These are phyloP conservation scores for Wickerhamomyces sp. DNA, from an alignment of 1,139 yeast species.

Conservation along the genomic window DNA sequence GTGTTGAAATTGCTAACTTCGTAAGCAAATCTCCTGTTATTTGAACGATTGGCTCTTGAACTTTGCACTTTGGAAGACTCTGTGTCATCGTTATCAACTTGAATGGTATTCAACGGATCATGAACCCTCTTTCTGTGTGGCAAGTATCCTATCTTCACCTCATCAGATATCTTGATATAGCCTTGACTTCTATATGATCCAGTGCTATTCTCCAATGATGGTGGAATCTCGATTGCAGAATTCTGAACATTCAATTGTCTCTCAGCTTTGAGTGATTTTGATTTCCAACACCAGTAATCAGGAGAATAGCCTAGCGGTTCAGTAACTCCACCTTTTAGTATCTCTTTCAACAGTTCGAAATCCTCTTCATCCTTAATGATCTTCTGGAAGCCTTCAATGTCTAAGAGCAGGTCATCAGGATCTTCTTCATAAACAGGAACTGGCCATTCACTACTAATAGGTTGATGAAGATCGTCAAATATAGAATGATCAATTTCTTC, in stretches of 20 bases:
- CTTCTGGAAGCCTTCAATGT: slow-evolving; percentile 48
- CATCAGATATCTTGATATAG: slow-evolving; percentile 67
- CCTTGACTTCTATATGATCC: slow-evolving; percentile 78
- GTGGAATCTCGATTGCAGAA: slow-evolving; percentile 17
- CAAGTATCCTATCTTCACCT: slow-evolving; percentile 67
- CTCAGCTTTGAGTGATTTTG: slow-evolving; percentile 28
- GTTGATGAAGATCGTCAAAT: slow-evolving; percentile 40
- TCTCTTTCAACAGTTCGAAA: slow-evolving; percentile 44
- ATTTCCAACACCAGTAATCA: slow-evolving; percentile 70
- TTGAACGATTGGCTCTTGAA: slow-evolving; percentile 84
- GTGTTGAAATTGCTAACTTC: slow-evolving; percentile 81
- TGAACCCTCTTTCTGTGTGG: slow-evolving; percentile 63
- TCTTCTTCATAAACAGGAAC: slow-evolving; percentile 48
- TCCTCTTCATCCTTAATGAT: slow-evolving; percentile 75
- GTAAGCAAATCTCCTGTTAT: slow-evolving; percentile 85
- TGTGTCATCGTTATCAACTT: slow-evolving; percentile 49
- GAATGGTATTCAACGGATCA: slow-evolving; percentile 34
- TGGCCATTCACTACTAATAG: slow-evolving; percentile 38
- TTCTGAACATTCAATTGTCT: slow-evolving; percentile 8
- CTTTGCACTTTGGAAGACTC: slow-evolving; percentile 29
- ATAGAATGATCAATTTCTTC: slow-evolving; percentile 16
- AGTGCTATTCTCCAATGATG: slow-evolving; percentile 38
- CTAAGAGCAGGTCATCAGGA: slow-evolving; percentile 30
- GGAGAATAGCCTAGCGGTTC: slow-evolving; percentile 34
- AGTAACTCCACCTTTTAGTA: slow-evolving; percentile 32